Evolutionary conservation across 1,139 yeast genomes (phyloP), one percentile per base, ranked within the genome.

Genomic region (Blastobotrys persicus): DNA sequence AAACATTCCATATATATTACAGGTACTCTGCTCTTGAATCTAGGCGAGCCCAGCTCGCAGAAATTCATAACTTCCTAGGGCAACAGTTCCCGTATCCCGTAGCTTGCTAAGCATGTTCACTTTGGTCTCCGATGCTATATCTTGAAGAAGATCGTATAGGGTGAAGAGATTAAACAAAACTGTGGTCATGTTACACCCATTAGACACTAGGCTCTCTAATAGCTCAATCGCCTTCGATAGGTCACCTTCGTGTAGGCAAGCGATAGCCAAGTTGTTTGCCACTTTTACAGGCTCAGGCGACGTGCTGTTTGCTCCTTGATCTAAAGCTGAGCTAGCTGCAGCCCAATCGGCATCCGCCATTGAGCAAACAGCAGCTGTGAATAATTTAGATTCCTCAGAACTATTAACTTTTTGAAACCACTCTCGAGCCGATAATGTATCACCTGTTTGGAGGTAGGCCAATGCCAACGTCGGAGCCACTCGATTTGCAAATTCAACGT

Each of bases 151-250:
- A 20, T 61, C 65, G 42, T 59, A 60, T n/a, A 66, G 49, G 4
- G 60, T 58, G 48, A 63, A 63, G 34, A 65, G 44, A 46, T 63
- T 64, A 47, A 54, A 54, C 16, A 65, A 41, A 5, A 62, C 46
- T 7, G 60, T 55, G 7, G 63, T 51, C 6, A 54, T 46, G 12
- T 56, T 45, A 9, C 46, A 33, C 9, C 62, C 64, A 1, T 55
- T 18, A 12, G 51, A 47, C 5, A 61, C 51, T 20, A 62, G 31
- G 9, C 60, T 44, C 11, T 69, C 65, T 2, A 81, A 65, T 43
- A 74, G 69, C 11, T 65, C 58, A 26, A 76, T 61, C 3, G 80
- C 75, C 35, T 59, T 63, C 37, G 70, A 73, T 47, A 80, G 72
- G 31, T 79, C 69, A 37, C 78, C 75, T 23, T 61, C 59, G 44